A percentile compares a stretch with the other conserved stretches of the same genome.
Conservation (phyloP, 345 rosid species). For the Linum trigynum region DNA sequence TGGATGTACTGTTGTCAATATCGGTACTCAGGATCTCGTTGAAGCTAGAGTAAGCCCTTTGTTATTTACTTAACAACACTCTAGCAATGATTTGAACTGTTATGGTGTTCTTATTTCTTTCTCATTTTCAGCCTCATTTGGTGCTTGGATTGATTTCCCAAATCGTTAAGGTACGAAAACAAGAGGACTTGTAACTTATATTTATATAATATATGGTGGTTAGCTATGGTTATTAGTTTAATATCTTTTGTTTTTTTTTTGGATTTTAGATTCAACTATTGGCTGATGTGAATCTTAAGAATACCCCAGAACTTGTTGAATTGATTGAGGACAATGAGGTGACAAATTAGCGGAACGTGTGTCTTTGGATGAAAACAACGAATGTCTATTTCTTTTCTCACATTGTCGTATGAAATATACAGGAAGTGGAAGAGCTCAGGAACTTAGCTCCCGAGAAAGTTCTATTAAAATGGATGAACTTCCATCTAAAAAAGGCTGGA, state of each 20-base stretch:
- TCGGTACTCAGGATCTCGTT: constrained; percentile 83
- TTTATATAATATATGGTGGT: neutral
- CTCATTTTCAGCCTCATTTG: constrained; percentile 65
- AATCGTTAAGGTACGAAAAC: constrained; percentile 68
- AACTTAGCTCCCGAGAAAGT: constrained; percentile 90
- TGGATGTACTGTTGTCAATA: constrained; percentile 96
- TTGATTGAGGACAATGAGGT: constrained; percentile 79
- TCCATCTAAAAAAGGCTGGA: constrained; percentile 90
- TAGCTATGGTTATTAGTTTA: neutral
- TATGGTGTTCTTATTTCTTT: constrained; percentile 2
- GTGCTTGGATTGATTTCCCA: constrained; percentile 95
- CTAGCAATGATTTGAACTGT: constrained; percentile 2
- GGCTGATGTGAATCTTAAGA: constrained; percentile 88
- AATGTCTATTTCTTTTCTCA: neutral
- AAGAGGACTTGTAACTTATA: neutral
- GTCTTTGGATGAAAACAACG: neutral
- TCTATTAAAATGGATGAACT: constrained; percentile 95
- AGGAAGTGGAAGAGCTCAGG: constrained; percentile 97
- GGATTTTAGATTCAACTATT: constrained; percentile 73
- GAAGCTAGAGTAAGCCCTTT: constrained; percentile 82
- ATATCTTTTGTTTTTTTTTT: neutral
- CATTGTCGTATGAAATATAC: constrained; percentile 15
- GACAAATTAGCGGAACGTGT: constrained; percentile 2
- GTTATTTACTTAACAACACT: neutral
- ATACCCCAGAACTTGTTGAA: constrained; percentile 90